phyloP scores from a whole-genome alignment of 2,329 filamentous ascomycete genomes.

The Curvularia verruculosa region DNA sequence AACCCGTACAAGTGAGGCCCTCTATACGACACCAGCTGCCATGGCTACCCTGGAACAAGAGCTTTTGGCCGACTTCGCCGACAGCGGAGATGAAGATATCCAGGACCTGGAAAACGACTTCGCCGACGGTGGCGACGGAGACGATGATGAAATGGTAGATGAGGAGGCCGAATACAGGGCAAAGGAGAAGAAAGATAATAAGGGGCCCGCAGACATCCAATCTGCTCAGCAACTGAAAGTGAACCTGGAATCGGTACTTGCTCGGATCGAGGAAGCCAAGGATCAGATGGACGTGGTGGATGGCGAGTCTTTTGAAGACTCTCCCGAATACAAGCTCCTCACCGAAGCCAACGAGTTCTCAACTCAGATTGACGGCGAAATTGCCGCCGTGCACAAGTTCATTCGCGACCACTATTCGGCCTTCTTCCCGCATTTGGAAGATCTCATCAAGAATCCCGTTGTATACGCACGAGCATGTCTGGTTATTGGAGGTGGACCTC shows the following conservation, averaged over 20 bases:
- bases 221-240: conserved; percentile 82
- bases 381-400: conserved; percentile 93
- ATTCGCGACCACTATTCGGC: conserved; percentile 94
- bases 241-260: conserved; percentile 77
- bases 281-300: conserved; percentile 75
- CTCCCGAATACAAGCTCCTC: conserved; percentile 86
- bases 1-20: not conserved
- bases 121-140: conserved; percentile 50
- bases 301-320: conserved; percentile 82
- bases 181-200: conserved; percentile 68
- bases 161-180: conserved; percentile 62
- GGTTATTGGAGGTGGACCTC: conserved; percentile 88
- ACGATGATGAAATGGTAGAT: conserved; percentile 64
- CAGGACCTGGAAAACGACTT: conserved; percentile 46
- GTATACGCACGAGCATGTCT: conserved; percentile 96
- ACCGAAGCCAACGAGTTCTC: conserved; percentile 89
- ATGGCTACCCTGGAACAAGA: conserved; percentile 93
- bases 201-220: conserved; percentile 72
- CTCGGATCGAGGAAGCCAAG: conserved; percentile 60
- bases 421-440: conserved; percentile 91
- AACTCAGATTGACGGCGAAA: conserved; percentile 90
- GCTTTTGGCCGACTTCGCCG: conserved; percentile 88
- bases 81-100: conserved; percentile 68
- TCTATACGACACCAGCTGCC: conserved; percentile 7
- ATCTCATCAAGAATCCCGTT: conserved; percentile 85